Evolutionary conservation across 2,329 filamentous ascomycete genomes (phyloP).

Genomic region (Phaeoacremonium minimum): DNA sequence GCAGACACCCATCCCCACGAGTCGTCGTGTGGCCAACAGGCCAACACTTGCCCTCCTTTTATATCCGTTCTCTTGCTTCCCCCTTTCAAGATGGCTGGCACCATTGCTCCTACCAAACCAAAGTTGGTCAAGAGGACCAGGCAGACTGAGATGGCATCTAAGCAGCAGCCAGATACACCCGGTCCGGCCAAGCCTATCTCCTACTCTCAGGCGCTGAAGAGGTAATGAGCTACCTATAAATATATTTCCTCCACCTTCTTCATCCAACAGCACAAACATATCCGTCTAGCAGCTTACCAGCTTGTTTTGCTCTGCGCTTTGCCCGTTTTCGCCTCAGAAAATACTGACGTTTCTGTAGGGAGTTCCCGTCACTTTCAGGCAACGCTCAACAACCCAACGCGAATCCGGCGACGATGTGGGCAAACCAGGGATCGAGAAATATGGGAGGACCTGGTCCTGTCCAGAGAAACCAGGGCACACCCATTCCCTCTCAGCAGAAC

Average conservation of each 20-base stretch:
- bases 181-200: slow-evolving; percentile 1
- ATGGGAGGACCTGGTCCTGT: slow-evolving; percentile 40
- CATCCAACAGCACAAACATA: too few relatives aligned
- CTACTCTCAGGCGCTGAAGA: slow-evolving; percentile 6
- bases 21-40: too few relatives aligned
- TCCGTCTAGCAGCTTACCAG: too few relatives aligned
- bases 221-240: too few relatives aligned
- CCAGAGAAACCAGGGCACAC: slow-evolving; percentile 47
- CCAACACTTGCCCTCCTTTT: too few relatives aligned
- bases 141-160: background rate
- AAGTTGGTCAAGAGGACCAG: slow-evolving; percentile 5
- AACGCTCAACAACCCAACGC: slow-evolving; percentile 49
- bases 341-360: slow-evolving; percentile 45
- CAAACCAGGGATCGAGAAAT: slow-evolving; percentile 42
- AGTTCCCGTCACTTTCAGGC: slow-evolving; percentile 63
- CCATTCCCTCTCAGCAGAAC: slow-evolving; percentile 43
- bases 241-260: too few relatives aligned
- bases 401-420: slow-evolving; percentile 51
- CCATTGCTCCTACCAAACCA: slow-evolving; percentile 1
- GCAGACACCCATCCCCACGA: too few relatives aligned
- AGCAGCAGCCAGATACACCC: background rate
- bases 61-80: background rate
- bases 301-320: too few relatives aligned
- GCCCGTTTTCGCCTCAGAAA: too few relatives aligned
- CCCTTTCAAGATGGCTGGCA: slow-evolving; percentile 2